Conservation (phyloP, 2,329 filamentous ascomycete genomes). For the Cladosporium colombiae region DNA sequence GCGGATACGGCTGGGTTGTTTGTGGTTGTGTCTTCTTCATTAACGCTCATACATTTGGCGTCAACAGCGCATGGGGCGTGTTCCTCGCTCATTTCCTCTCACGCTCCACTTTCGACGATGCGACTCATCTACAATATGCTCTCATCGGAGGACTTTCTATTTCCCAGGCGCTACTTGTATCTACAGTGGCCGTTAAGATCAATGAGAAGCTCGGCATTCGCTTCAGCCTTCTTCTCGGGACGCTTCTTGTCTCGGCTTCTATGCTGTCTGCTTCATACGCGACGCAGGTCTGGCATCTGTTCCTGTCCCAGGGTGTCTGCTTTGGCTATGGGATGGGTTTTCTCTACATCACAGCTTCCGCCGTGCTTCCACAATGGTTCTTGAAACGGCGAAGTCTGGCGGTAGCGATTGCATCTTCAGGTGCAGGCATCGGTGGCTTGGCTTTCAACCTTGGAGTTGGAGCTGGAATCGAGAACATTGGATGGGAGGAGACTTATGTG, state of each 20-base stretch:
- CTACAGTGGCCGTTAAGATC: conserved; percentile 63
- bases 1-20: conserved; percentile 60
- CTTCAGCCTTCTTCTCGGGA: conserved; percentile 63
- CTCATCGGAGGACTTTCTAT: conserved; percentile 73
- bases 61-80: conserved; percentile 58
- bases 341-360: conserved; percentile 67
- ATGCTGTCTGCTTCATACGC: conserved; percentile 71
- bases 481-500: not conserved
- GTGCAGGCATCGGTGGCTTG: conserved; percentile 71
- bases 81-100: conserved; percentile 73
- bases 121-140: conserved; percentile 66
- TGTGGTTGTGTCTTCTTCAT: conserved; percentile 46
- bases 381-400: conserved; percentile 65
- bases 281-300: conserved; percentile 69
- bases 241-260: conserved; percentile 61
- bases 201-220: conserved; percentile 63
- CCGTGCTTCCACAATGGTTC: conserved; percentile 72
- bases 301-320: conserved; percentile 69
- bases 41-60: conserved; percentile 49
- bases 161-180: conserved; percentile 63
- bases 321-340: conserved; percentile 76
- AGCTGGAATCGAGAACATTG: conserved; percentile 59
- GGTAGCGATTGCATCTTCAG: conserved; percentile 64
- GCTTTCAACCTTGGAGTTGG: conserved; percentile 66
- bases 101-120: conserved; percentile 59